Conservation (phyloP, 768 basidiomycete genomes). For the Tephrocybe rancida region DNA sequence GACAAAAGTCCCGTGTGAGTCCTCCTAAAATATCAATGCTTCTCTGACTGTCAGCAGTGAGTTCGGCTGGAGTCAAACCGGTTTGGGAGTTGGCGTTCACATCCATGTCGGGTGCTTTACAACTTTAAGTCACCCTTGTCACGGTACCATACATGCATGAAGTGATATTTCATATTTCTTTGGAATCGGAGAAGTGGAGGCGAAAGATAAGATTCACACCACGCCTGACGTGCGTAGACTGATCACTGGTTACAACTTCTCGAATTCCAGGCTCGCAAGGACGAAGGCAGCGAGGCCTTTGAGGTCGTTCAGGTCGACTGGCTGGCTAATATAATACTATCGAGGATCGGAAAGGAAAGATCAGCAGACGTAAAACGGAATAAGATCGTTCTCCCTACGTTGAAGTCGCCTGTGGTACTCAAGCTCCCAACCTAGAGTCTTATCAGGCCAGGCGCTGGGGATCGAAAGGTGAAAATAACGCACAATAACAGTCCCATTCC, state of each 20-base stretch:
- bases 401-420: slow-evolving; percentile 36
- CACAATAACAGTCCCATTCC: slow-evolving; percentile 48
- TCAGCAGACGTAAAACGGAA: background rate
- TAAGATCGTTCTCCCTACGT: slow-evolving; percentile 24
- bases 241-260: slow-evolving; percentile 37
- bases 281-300: slow-evolving; percentile 49
- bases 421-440: slow-evolving; percentile 41
- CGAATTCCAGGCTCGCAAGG: slow-evolving; percentile 47
- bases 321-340: slow-evolving; percentile 46
- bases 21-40: too few species aligned
- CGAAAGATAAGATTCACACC: too few species aligned
- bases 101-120: too few species aligned
- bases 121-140: too few species aligned
- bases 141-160: too few species aligned
- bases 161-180: too few species aligned
- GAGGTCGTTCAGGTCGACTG: slow-evolving; percentile 42
- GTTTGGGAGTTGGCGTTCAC: too few species aligned
- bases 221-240: too few species aligned
- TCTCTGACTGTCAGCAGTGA: too few species aligned
- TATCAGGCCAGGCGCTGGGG: background rate
- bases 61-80: too few species aligned
- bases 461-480: slow-evolving; percentile 12
- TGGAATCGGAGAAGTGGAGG: too few species aligned
- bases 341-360: background rate
- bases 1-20: too few species aligned